Percentiles rank a stretch among this genome's conserved stretches.
Evolutionary conservation across 2,329 filamentous ascomycete species (phyloP).

Genomic region (Escovopsis sp.): DNA sequence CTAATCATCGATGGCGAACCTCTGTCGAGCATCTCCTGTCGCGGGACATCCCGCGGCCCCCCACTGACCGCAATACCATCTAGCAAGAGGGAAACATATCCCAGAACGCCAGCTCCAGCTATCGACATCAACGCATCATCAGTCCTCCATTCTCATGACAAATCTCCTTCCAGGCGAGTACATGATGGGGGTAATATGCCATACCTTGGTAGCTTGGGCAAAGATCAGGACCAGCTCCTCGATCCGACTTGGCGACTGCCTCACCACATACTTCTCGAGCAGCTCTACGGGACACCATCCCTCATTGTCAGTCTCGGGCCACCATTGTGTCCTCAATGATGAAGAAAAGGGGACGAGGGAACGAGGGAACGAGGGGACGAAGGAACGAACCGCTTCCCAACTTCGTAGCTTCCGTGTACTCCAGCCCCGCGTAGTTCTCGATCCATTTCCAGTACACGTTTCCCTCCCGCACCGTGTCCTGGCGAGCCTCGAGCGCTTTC

Average conservation of each 20-base stretch:
- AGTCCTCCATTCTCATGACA: not conserved
- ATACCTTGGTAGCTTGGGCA: slow-evolving; percentile 69
- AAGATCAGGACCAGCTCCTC: slow-evolving; percentile 79
- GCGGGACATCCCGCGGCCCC: not conserved
- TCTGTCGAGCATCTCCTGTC: too few relatives aligned
- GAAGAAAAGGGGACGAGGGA: not conserved
- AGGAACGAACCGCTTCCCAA: slow-evolving; percentile 54
- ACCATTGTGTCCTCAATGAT: not conserved
- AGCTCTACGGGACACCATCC: slow-evolving; percentile 39
- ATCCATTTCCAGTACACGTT: slow-evolving; percentile 88
- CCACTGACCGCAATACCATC: not conserved
- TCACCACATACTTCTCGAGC: slow-evolving; percentile 59
- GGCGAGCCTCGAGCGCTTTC: slow-evolving; percentile 49
- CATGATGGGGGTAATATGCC: slow-evolving; percentile 8
- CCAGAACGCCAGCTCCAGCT: slow-evolving; percentile 43
- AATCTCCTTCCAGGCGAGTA: too few relatives aligned
- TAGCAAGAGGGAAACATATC: slow-evolving; percentile 33
- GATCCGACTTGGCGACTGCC: slow-evolving; percentile 59
- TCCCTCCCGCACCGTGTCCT: slow-evolving; percentile 42
- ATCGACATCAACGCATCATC: not conserved
- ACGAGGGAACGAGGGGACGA: not conserved
- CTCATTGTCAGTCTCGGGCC: not conserved
- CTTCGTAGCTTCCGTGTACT: slow-evolving; percentile 60
- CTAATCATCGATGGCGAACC: too few relatives aligned
- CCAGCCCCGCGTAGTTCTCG: slow-evolving; percentile 69